Base-by-base conservation (phyloP, 129 eudicot genomes). In the Sambucus nigra region DNA sequence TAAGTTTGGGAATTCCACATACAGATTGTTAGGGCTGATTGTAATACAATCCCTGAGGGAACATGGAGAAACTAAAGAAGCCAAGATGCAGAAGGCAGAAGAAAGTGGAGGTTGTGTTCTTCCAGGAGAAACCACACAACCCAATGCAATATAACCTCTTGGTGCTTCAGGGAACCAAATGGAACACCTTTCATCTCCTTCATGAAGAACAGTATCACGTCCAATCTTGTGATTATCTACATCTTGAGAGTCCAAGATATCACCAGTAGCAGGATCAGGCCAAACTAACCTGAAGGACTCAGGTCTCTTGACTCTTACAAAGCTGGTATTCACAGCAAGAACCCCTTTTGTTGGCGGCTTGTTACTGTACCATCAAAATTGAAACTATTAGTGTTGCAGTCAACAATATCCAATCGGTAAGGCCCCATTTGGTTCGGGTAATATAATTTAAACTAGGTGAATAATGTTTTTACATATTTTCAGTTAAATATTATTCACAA, bases 141-240 rank as follows among this genome's bases (percentile, higher is more conserved):
- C 99, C 73, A 92, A 38, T 32, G 99, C 84, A 52, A 86, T 81
- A 67, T 92, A 92, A 41, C 99, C 96, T 59, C 75, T 77, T 21
- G 99, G 99, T 31, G 99, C 99, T 61, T 72, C 87, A 42, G 99
- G 99, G 65, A 79, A 92, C 99, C 99, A 92, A 58, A 92, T 76
- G 33, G 96, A 86, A 57, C 86, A 91, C 68, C 67, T 67, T 58
- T 49, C 61, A 44, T 68, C 69, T 38, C 64, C 72, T 11, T 67
- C 61, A 46, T 49, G 45, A 47, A 51, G 57, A 42, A 54, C 45
- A 45, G 35, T 22, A 45, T 67, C 51, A 8, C 66, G 53, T 29
- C 45, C 29, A 38, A 53, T 53, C 50, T 54, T 62, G 45, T 47
- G 62, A 72, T 33, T 31, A 25, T 13, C 51, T 3, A 13, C 55